Base-by-base conservation (phyloP, 2,329 filamentous ascomycete species). In the Blastomyces silverae region DNA sequence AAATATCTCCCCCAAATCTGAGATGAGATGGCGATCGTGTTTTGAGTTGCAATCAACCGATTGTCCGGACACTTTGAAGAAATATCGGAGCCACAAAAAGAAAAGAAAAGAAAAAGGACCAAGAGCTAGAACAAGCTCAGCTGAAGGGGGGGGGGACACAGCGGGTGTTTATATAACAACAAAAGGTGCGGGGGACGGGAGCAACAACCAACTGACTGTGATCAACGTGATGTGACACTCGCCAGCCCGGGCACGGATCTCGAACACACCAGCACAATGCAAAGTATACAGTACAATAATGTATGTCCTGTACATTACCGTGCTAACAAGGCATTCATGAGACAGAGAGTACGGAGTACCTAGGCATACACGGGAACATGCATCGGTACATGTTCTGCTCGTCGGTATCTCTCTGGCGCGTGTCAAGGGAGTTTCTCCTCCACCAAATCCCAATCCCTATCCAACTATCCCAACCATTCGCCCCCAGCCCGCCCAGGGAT, bases 51-150 rank as follows among this genome's bases (percentile, higher is more conserved):
- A 46, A 20, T 20, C 44, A n/a, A n/a, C 6, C 7, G 13, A 39
- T 8, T 39, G 10, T 39, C 37, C 10, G 10, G 10, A 2, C 37
- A 39, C 37, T 11, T 11, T 11, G 10, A 39, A 39, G 37, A 39
- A 39, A 39, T 37, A 37, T 37, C 6, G 44, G 44, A 46, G 7
- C 15, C 11, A 25, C 3, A 25, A 0, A 50, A 50, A 13, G 3
- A 50, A 13, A 11, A 22, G 42, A 31, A 4, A 20, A 39, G 56
- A 15, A 11, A 20, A 56, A 55, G 20, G 31, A 62, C 44, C 56
- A 59, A 34, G 28, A 57, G 7, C 46, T n/a, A 22, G 58, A n/a
- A 17, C 22, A 25, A 59, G 39, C 34, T 17, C 31, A 62, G 61
- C 59, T 50, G 34, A 25, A 17, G 8, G 2, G 8, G 37, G 37